Evolutionary conservation across 345 rosid species (phyloP), one percentile per base, ranked within the genome.

Genomic region (Bruguiera parviflora): DNA sequence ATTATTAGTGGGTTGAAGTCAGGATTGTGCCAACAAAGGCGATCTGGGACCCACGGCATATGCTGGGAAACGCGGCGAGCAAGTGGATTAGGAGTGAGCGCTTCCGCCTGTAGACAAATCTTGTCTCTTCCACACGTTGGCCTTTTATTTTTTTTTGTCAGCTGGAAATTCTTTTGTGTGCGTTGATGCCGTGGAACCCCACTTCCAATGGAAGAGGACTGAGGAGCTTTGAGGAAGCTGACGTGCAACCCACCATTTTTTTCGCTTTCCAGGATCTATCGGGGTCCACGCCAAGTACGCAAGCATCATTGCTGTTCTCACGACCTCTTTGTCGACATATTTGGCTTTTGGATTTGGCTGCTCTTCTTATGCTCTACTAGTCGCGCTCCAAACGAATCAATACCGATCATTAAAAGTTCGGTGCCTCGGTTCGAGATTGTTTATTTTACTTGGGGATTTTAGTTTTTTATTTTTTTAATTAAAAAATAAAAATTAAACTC

Each of bases 121-220:
- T 2, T 46, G 29, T 31, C 22, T 9, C 55, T 52, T 63, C 51
- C 62, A 13, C 7, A 59, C 21, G 18, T 27, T 53, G 16, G 8
- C 49, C 8, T 39, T 43, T 16, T 2, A 51, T 25, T 53, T 65
- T 25, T 53, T 65, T 55, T 28, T 49, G 46, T 57, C 29, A 2
- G 18, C 15, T 2, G 24, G n/a, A 7, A 29, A 20, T 55, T 16
- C 4, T 25, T 24, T 2, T 10, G 21, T 46, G 73, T 66, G 78
- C 16, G 49, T 51, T 77, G 78, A 75, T 78, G 86, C 67, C 87
- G 84, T 84, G 90, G 90, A 86, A 82, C 84, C 84, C 84, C 90
- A 88, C 90, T 79, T 86, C 88, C 87, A 67, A 67, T 51, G 90
- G 90, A 71, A 83, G 85, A 85, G 83, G 89, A 72, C 80, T 61